These are phyloP conservation scores for Paecilomyces formosus DNA, from an alignment of 2,329 filamentous ascomycete genomes.

Conservation along the genomic window DNA sequence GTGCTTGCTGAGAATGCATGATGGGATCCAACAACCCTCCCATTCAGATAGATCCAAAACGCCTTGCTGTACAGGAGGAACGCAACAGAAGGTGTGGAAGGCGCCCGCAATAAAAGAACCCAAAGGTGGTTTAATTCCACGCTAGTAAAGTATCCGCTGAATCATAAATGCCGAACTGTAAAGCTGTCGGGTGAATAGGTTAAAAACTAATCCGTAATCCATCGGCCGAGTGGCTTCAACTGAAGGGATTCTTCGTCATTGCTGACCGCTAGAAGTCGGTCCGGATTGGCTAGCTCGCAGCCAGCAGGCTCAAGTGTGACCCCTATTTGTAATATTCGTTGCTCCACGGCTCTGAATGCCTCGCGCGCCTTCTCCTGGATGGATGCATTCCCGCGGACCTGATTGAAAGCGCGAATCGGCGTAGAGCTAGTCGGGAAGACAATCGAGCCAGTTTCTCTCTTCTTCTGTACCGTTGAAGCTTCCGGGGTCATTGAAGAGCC, in stretches of 20 bases:
- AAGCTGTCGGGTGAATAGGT: not conserved
- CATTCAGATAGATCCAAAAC: not conserved
- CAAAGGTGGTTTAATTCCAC: not conserved
- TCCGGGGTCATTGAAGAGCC: constrained; percentile 43
- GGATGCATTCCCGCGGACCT: constrained; percentile 33
- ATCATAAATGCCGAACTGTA: not conserved
- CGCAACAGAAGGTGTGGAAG: no score
- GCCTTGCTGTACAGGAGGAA: not conserved
- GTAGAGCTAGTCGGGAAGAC: constrained; percentile 28
- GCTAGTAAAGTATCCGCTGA: not conserved
- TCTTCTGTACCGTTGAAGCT: constrained; percentile 13
- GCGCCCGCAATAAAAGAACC: not conserved
- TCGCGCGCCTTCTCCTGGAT: constrained; percentile 41
- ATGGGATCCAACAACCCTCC: not conserved
- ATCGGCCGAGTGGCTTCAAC: constrained; percentile 11
- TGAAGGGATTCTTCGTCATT: constrained; percentile 44
- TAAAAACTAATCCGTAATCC: not conserved
- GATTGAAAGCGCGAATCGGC: constrained; percentile 33
- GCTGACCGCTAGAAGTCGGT: constrained; percentile 42
- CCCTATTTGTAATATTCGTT: constrained; percentile 45
- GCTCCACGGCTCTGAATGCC: constrained; percentile 38
- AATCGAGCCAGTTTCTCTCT: constrained; percentile 20
- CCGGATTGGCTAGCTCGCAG: constrained; percentile 45
- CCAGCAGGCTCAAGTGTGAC: constrained; percentile 48
- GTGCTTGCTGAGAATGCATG: not conserved